These are phyloP conservation scores for Boletus holoroseus DNA, from an alignment of 1,284 basidiomycete genomes.

Conservation along the genomic window DNA sequence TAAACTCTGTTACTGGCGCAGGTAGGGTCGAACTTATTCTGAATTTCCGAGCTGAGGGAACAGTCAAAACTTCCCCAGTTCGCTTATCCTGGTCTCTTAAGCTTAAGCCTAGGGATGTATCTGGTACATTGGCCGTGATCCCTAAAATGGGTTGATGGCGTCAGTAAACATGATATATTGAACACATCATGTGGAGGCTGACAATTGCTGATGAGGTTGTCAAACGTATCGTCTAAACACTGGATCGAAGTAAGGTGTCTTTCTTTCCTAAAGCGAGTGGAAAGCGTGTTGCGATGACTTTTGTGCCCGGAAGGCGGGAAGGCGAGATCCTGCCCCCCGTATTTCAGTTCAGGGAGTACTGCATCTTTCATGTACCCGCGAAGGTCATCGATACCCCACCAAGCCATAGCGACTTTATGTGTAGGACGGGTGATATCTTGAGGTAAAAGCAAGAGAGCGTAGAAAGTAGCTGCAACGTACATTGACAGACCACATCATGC, in stretches of 20 bases:
- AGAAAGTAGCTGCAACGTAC: background rate
- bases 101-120: conserved; percentile 27
- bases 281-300: conserved; percentile 37
- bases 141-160: conserved; percentile 12
- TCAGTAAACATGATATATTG: conserved; percentile 8
- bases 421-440: background rate
- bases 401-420: conserved; percentile 22
- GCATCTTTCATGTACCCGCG: conserved; percentile 37
- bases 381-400: conserved; percentile 36
- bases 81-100: conserved; percentile 27
- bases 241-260: conserved; percentile 33
- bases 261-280: conserved; percentile 34
- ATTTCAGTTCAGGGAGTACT: conserved; percentile 36
- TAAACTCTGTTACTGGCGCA: conserved; percentile 33
- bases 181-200: conserved; percentile 1
- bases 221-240: conserved; percentile 26
- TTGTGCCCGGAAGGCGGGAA: conserved; percentile 34
- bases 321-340: conserved; percentile 25
- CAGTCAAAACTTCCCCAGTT: conserved; percentile 29
- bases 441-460: background rate
- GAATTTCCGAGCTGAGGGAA: conserved; percentile 34
- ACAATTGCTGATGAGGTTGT: conserved; percentile 31
- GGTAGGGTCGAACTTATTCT: conserved; percentile 24
- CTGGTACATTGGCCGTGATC: conserved; percentile 29
- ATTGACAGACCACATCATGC: conserved; percentile 2